Evolutionary conservation across 805 yeast genomes (phyloP).

Genomic region (Metschnikowia similis): DNA sequence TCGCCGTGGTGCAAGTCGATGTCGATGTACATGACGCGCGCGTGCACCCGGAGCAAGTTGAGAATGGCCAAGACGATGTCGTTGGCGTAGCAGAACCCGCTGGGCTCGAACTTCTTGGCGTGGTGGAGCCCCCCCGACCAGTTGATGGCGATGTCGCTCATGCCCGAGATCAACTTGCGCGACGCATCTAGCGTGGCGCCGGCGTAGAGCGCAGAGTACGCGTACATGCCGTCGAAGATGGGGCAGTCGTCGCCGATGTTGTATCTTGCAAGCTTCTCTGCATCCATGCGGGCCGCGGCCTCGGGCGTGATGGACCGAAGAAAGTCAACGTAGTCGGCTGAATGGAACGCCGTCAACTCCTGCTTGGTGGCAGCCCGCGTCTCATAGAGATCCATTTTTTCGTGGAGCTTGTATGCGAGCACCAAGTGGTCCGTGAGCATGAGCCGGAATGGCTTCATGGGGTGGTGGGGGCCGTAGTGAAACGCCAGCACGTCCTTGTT

Average conservation of each 20-base stretch:
- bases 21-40: constrained; percentile 89
- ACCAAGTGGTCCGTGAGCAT: constrained; percentile 93
- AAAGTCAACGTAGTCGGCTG: constrained; percentile 81
- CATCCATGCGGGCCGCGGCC: constrained; percentile 54
- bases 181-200: constrained; percentile 96
- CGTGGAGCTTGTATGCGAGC: constrained; percentile 76
- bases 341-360: constrained; percentile 78
- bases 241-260: constrained; percentile 95
- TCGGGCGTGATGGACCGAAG: constrained; percentile 75
- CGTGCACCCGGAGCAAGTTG: constrained; percentile 81
- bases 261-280: constrained; percentile 57
- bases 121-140: constrained; percentile 98
- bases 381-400: constrained; percentile 82
- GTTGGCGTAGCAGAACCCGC: constrained; percentile 92
- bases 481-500: constrained; percentile 76
- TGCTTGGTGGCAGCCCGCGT: constrained; percentile 80
- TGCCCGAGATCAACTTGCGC: constrained; percentile 75
- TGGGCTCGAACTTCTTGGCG: constrained; percentile 91
- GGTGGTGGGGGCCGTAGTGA: constrained; percentile 91
- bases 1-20: constrained; percentile 97
- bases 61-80: constrained; percentile 89
- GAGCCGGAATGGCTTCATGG: constrained; percentile 96
- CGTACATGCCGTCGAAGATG: constrained; percentile 90
- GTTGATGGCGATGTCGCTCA: constrained; percentile 90
- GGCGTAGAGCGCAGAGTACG: constrained; percentile 80